Evolutionary conservation across 1,139 yeast species (phyloP).

Genomic region (Yamadazyma pseudoaaseri): DNA sequence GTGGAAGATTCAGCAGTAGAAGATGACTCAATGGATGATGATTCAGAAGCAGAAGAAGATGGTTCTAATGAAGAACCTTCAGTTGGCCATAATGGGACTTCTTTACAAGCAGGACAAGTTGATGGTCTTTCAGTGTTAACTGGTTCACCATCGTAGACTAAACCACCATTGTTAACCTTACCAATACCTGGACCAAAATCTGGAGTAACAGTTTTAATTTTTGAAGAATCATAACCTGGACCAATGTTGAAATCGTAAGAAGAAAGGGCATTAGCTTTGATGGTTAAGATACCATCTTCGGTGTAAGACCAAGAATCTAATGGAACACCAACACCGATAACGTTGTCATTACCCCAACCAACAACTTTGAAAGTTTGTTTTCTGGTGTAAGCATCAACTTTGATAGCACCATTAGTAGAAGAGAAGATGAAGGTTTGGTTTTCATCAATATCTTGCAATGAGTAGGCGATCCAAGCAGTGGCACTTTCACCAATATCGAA

Average conservation of each 20-base stretch:
- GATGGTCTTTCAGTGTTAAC: conserved; percentile 13
- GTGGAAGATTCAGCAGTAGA: conserved; percentile 5
- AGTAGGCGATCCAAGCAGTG: conserved; percentile 14
- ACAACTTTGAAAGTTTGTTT: conserved; percentile 22
- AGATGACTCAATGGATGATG: conserved; percentile 6
- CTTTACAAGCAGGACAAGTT: conserved; percentile 12
- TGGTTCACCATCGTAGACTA: conserved; percentile 11
- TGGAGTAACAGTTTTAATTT: conserved; percentile 12
- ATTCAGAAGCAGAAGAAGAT: conserved; percentile 9
- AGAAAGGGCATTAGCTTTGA: conserved; percentile 9
- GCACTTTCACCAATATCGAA: conserved; percentile 21
- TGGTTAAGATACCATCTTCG: conserved; percentile 15
- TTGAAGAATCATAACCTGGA: conserved; percentile 14
- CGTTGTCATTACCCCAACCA: conserved; percentile 32
- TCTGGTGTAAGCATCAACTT: conserved; percentile 13
- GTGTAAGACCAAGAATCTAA: conserved; percentile 13
- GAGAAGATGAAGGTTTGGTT: conserved; percentile 14
- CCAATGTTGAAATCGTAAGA: conserved; percentile 15
- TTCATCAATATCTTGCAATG: conserved; percentile 10
- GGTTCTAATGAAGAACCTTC: conserved; percentile 7
- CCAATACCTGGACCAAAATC: conserved; percentile 15
- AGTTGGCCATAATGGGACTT: conserved; percentile 9
- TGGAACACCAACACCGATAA: conserved; percentile 21
- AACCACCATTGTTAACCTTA: conserved; percentile 13
- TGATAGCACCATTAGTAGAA: conserved; percentile 9